Evolutionary conservation across 257 asterid genomes (phyloP), one percentile per base, ranked within the genome.

Genomic region (Petunia axillaris): DNA sequence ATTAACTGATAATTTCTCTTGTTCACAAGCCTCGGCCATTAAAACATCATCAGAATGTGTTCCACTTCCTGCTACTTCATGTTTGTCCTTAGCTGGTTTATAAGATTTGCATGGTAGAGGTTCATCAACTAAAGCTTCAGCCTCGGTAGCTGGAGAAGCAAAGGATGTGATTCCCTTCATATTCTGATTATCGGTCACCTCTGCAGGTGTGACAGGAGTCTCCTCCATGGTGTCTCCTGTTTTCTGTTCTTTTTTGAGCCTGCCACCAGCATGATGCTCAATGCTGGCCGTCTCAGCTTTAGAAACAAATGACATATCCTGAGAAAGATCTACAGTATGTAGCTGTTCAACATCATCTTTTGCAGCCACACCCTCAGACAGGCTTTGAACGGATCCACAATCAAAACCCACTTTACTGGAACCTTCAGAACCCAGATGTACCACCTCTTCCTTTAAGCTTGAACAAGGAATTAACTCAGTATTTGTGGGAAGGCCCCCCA

Each of bases 391-490:
- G 38, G 77, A 40, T 64, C 38, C 77, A 16, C 35, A 52, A 25
- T n/a, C 66, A 9, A 3, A 63, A 37, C 70, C 79, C 54, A 48
- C 59, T 66, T 48, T 48, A 4, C 68, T 77, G 4, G 38, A 41
- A 53, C 85, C 57, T 55, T 57, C 77, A 36, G 52, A 44, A 64
- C 68, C 55, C 54, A 77, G 60, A 77, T 76, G 60, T 59, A 85
- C 76, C 57, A 85, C 76, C 57, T 53, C 85, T 43, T 65, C 82
- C 59, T 67, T 73, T 64, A 75, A 62, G 57, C 60, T 55, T 76
- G 38, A 65, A 81, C 41, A 71, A 76, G 52, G 78, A 68, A 79
- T 55, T n/a, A 81, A 58, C 67, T 78, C 86, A 62, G 83, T 78
- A 54, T 81, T 79, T 15, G 83, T 63, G 58, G 75, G 80, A 48